Conservation (phyloP, 2,329 filamentous ascomycete species). For the Pyrenophora tritici-repentis region DNA sequence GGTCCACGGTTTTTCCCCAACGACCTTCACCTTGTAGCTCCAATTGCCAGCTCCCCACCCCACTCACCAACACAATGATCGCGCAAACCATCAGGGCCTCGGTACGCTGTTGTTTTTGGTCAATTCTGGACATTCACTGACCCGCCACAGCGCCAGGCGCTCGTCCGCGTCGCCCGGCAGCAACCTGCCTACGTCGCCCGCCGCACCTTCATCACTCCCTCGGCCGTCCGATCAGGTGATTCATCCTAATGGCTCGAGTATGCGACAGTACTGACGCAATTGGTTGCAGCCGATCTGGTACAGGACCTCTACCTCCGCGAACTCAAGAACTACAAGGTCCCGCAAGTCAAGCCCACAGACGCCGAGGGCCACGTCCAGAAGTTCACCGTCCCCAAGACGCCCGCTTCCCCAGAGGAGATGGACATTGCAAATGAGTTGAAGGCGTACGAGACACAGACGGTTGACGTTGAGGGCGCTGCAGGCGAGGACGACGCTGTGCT, state of each 20-base stretch:
- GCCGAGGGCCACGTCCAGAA: constrained; percentile 88
- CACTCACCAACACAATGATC: constrained; percentile 56
- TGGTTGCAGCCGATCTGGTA: constrained; percentile 81
- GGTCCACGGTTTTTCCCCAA: constrained; percentile 24
- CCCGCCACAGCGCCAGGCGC: constrained; percentile 60
- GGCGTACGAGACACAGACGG: constrained; percentile 90
- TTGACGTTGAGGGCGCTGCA: constrained; percentile 88
- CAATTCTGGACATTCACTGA: constrained; percentile 30
- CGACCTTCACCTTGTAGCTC: constrained; percentile 36
- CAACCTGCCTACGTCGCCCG: constrained; percentile 59
- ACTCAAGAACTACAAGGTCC: constrained; percentile 91
- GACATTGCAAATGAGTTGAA: constrained; percentile 90
- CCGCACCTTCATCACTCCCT: constrained; percentile 67
- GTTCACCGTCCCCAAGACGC: constrained; percentile 79
- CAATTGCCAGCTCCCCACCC: constrained; percentile 39
- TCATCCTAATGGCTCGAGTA: constrained; percentile 36
- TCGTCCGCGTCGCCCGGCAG: constrained; percentile 64
- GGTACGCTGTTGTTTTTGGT: constrained; percentile 50
- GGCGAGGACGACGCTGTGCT: constrained; percentile 63
- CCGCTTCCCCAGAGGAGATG: constrained; percentile 88
- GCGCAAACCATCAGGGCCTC: constrained; percentile 66
- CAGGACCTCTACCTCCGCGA: constrained; percentile 98
- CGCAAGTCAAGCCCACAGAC: constrained; percentile 81
- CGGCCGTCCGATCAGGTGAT: constrained; percentile 65
- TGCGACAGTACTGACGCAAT: constrained; percentile 38